Evolutionary conservation across 1,284 basidiomycete species (phyloP).

Genomic region (Ceratobasidium sp.): DNA sequence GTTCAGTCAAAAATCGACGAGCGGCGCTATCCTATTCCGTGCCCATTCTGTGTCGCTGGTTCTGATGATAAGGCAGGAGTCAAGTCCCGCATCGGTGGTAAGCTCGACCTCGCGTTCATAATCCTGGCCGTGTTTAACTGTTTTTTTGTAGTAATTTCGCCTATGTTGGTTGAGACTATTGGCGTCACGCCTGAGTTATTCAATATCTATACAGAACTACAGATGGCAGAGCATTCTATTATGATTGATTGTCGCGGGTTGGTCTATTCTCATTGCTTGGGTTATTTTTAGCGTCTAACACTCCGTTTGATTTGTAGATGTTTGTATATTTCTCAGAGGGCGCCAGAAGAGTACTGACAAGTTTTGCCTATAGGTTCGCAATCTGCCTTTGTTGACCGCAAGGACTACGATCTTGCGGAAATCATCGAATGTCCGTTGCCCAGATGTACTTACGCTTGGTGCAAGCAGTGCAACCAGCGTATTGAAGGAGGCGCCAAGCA

Average conservation of each 20-base stretch:
- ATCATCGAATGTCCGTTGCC: slow-evolving; percentile 48
- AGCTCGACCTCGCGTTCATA: slow-evolving; percentile 48
- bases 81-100: slow-evolving; percentile 57
- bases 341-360: background rate
- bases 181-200: slow-evolving; percentile 66
- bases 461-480: slow-evolving; percentile 46
- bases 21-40: slow-evolving; percentile 71
- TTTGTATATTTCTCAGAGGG: slow-evolving; percentile 1
- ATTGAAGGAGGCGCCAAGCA: slow-evolving; percentile 43
- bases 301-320: slow-evolving; percentile 15
- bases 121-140: background rate
- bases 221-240: slow-evolving; percentile 67
- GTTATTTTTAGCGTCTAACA: background rate
- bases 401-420: slow-evolving; percentile 42
- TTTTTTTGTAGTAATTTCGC: background rate
- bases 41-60: slow-evolving; percentile 64
- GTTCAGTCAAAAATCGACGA: slow-evolving; percentile 65
- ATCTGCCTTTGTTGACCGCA: slow-evolving; percentile 46
- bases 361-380: slow-evolving; percentile 18
- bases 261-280: slow-evolving; percentile 42
- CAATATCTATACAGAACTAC: slow-evolving; percentile 66
- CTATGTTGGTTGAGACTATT: slow-evolving; percentile 60
- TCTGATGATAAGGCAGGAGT: background rate
- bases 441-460: slow-evolving; percentile 45
- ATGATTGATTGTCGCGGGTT: slow-evolving; percentile 68